Evolutionary conservation across 768 basidiomycete genomes (phyloP).

Genomic region (Phylloporus sp.): DNA sequence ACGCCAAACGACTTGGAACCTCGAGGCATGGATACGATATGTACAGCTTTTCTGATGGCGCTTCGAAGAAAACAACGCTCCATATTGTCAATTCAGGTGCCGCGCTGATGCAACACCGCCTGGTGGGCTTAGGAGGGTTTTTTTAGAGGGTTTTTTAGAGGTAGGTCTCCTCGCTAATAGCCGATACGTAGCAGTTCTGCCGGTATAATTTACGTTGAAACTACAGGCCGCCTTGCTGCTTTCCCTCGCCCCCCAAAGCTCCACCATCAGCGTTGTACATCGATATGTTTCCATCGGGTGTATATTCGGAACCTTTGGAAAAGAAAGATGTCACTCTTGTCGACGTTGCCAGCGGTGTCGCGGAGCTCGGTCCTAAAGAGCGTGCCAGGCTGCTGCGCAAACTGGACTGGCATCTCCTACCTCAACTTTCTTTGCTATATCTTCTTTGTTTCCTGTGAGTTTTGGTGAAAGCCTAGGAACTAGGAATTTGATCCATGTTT

Average conservation of each 20-base stretch:
- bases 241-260: background rate
- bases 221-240: no score
- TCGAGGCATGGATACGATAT: no score
- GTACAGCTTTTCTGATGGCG: no score
- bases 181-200: no score
- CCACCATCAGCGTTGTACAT: background rate
- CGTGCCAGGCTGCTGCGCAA: conserved; percentile 34
- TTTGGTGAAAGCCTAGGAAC: background rate
- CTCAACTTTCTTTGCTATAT: conserved; percentile 41
- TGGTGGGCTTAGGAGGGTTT: no score
- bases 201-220: no score
- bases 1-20: no score
- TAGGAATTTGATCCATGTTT: background rate
- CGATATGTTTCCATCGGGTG: conserved; percentile 10
- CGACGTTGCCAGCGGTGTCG: background rate
- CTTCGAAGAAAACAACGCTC: no score
- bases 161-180: no score
- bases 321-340: conserved; percentile 5
- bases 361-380: conserved; percentile 14
- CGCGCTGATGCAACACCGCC: no score
- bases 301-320: background rate
- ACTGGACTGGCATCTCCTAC: conserved; percentile 41
- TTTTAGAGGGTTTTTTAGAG: no score
- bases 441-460: conserved; percentile 44
- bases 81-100: no score